Percentiles rank a stretch among this genome's conserved stretches.
These are phyloP conservation scores for Silene coronaria DNA, from an alignment of 179 eudicot genomes.

Conservation along the genomic window DNA sequence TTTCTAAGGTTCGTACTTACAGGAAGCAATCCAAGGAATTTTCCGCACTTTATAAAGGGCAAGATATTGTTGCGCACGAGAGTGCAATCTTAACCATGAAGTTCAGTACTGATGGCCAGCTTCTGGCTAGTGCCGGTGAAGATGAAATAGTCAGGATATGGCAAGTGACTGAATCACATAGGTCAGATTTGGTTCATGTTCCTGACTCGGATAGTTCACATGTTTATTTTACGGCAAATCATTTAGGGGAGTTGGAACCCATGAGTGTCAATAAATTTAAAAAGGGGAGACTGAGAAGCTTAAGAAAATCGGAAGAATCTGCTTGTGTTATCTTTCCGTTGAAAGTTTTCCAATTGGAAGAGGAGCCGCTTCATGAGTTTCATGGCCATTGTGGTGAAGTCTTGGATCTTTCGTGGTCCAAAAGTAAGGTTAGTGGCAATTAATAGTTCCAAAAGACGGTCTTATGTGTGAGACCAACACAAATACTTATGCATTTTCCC, in stretches of 20 bases:
- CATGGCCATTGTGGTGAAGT: slow-evolving; percentile 75
- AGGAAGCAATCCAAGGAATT: slow-evolving; percentile 58
- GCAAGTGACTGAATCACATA: slow-evolving; percentile 61
- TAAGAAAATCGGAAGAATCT: slow-evolving; percentile 57
- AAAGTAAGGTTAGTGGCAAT: slow-evolving; percentile 49
- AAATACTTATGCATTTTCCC: background rate
- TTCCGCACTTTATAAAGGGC: slow-evolving; percentile 58
- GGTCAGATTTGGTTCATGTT: slow-evolving; percentile 28
- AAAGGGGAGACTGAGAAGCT: background rate
- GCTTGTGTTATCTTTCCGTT: slow-evolving; percentile 71
- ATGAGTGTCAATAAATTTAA: background rate
- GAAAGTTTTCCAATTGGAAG: slow-evolving; percentile 48
- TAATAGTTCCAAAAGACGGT: background rate
- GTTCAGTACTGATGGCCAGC: slow-evolving; percentile 77
- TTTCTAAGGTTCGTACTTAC: slow-evolving; percentile 41
- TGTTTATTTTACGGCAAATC: slow-evolving; percentile 46
- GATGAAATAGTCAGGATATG: slow-evolving; percentile 79
- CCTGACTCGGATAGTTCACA: slow-evolving; percentile 47
- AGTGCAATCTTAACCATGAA: slow-evolving; percentile 79
- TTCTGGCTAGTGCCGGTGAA: slow-evolving; percentile 77
- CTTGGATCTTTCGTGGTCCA: slow-evolving; percentile 90
- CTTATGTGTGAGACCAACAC: background rate
- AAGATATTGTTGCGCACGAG: slow-evolving; percentile 65
- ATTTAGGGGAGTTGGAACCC: slow-evolving; percentile 24
- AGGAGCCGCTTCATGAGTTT: slow-evolving; percentile 79